Percentiles rank a stretch among this genome's conserved stretches.
Evolutionary conservation across 75 land plant species (phyloP).

Genomic region (Chamaecyparis obtusa): DNA sequence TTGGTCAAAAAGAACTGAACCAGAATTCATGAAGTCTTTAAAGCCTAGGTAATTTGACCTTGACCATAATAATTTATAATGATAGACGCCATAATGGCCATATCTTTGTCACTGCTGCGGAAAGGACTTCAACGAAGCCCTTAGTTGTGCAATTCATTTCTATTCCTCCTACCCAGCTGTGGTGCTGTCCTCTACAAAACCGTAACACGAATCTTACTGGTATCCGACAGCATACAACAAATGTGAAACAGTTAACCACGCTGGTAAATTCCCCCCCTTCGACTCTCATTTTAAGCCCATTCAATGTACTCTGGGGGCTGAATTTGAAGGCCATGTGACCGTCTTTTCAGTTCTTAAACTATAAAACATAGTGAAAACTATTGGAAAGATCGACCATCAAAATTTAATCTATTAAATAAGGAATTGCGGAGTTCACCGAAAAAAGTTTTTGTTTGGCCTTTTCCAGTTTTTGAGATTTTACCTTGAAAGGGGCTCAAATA

Average conservation of each 20-base stretch:
- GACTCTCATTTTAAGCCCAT: too few relatives aligned
- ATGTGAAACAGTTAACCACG: background rate
- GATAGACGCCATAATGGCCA: background rate
- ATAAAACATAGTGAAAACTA: too few relatives aligned
- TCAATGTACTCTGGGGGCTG: too few relatives aligned
- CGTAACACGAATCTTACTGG: background rate
- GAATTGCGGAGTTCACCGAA: too few relatives aligned
- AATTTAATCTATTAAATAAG: too few relatives aligned
- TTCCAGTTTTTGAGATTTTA: too few relatives aligned
- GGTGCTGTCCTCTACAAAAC: background rate
- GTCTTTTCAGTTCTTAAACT: too few relatives aligned
- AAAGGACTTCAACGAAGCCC: background rate
- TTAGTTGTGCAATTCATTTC: background rate
- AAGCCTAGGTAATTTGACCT: background rate
- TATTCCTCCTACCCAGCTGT: background rate
- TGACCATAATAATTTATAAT: background rate
- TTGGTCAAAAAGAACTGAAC: background rate
- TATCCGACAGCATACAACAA: background rate
- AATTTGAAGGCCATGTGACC: too few relatives aligned
- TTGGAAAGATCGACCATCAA: too few relatives aligned
- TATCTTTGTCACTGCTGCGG: background rate
- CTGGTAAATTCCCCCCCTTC: too few relatives aligned
- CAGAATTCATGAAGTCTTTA: background rate
- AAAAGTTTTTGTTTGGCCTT: too few relatives aligned
- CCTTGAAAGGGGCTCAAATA: too few relatives aligned